Conservation (phyloP, 257 asterid genomes). For the Apocynum venetum region DNA sequence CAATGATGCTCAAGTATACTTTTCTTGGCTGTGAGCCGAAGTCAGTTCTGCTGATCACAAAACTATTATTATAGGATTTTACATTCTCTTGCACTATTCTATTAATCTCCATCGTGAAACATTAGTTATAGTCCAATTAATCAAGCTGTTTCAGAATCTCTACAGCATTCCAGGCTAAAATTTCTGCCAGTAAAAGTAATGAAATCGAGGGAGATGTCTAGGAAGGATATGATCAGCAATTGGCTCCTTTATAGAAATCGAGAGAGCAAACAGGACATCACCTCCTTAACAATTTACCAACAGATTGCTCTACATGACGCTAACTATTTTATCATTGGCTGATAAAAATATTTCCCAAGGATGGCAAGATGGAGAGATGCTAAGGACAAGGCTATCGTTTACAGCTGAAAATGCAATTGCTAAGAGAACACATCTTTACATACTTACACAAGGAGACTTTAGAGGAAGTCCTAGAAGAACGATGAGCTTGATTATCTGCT, state of each 20-base stretch:
- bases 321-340: background rate
- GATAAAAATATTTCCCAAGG: background rate
- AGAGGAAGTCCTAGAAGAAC: constrained; percentile 18
- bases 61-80: no score
- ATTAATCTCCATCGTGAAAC: no score
- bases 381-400: background rate
- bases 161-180: background rate
- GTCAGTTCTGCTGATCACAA: background rate
- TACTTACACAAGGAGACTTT: constrained; percentile 24
- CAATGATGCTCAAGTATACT: no score
- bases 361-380: background rate
- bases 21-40: no score
- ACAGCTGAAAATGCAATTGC: constrained; percentile 39
- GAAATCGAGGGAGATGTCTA: background rate
- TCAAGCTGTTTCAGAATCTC: background rate
- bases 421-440: constrained; percentile 31
- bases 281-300: background rate
- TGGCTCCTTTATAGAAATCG: background rate
- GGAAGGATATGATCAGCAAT: background rate
- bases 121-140: background rate
- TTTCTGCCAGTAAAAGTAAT: no score
- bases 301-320: background rate
- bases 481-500: constrained; percentile 23
- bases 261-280: background rate
- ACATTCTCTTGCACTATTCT: background rate